Base-by-base conservation (phyloP, 345 rosid genomes). In the Salix caprea region DNA sequence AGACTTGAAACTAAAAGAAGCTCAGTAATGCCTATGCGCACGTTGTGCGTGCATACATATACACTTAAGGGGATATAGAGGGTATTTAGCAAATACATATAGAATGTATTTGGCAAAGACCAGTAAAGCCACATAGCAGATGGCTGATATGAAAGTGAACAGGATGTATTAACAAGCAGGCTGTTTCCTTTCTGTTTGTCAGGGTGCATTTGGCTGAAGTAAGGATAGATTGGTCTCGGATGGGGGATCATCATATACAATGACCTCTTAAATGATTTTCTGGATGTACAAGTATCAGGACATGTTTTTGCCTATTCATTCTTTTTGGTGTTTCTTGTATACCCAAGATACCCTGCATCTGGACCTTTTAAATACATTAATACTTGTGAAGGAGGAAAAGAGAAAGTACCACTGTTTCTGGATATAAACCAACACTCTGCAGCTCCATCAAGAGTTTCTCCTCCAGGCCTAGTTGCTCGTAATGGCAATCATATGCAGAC, bases 391-490 rank as follows among this genome's bases (percentile, higher is more conserved):
- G 11, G 23, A 54, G 18, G 5, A 28, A 39, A 12, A 40, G 11
- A 67, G 21, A 61, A 28, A 18, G 74, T 84, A 89, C 92, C 89
- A 89, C 85, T 72, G 80, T 64, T 74, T 89, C 90, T 19, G 83
- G 85, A 73, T 50, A 76, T 60, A 87, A 70, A 39, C 88, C 90
- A 77, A 89, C 73, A 74, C 85, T 86, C 83, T 86, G 90, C 71
- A 89, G 85, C 81, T 89, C 92, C 82, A 83, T 50, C 66, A 86
- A 54, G 72, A 86, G 81, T 77, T 70, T 87, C 69, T 85, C 86
- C 70, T 84, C 82, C 26, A 87, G 62, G 77, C 72, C 78, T 50
- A 80, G 75, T 18, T 86, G 84, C 82, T 77, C 78, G 75, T 89
- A 86, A 26, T 73, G 78, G 68, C 82, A 65, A 83, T 84, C 81